A percentile compares a stretch with the other conserved stretches of the same genome.
phyloP scores from a whole-genome alignment of 805 yeast genomes.

The Wickerhamomyces chaumierensis region DNA sequence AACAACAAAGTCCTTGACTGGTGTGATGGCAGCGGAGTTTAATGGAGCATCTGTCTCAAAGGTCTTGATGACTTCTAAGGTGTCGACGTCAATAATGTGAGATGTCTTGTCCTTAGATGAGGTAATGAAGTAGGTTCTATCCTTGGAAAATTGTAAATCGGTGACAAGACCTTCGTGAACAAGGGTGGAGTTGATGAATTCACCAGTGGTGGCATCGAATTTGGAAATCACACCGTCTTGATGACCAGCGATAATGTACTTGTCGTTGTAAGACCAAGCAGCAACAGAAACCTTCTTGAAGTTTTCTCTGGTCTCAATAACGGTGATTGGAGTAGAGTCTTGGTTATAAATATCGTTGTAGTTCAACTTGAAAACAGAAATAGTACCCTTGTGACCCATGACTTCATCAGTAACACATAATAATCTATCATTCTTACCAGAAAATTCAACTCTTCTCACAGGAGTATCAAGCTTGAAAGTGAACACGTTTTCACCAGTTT shows the following conservation, averaged over 20 bases:
- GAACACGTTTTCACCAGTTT: slow-evolving; percentile 63
- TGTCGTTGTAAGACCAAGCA: slow-evolving; percentile 72
- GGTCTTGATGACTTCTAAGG: slow-evolving; percentile 58
- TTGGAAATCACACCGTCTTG: slow-evolving; percentile 79
- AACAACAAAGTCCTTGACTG: slow-evolving; percentile 82
- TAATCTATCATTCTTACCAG: slow-evolving; percentile 57
- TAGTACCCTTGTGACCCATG: slow-evolving; percentile 79
- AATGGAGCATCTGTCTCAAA: slow-evolving; percentile 86
- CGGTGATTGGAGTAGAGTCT: slow-evolving; percentile 42
- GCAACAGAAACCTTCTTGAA: slow-evolving; percentile 68
- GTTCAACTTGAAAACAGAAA: slow-evolving; percentile 55
- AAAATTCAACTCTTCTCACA: slow-evolving; percentile 83
- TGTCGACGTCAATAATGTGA: slow-evolving; percentile 65
- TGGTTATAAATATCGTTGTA: slow-evolving; percentile 35
- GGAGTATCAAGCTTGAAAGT: slow-evolving; percentile 74
- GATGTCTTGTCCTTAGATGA: slow-evolving; percentile 89
- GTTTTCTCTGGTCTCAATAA: slow-evolving; percentile 48
- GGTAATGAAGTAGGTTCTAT: slow-evolving; percentile 81
- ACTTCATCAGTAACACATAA: slow-evolving; percentile 81
- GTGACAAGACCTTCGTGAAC: slow-evolving; percentile 74
- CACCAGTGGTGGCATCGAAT: slow-evolving; percentile 69
- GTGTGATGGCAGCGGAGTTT: slow-evolving; percentile 92
- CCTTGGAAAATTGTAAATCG: slow-evolving; percentile 84
- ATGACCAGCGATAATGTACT: slow-evolving; percentile 75
- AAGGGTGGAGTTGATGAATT: slow-evolving; percentile 41